phyloP scores from a whole-genome alignment of 306 rosid genomes.

The Cotoneaster glaucophyllus region DNA sequence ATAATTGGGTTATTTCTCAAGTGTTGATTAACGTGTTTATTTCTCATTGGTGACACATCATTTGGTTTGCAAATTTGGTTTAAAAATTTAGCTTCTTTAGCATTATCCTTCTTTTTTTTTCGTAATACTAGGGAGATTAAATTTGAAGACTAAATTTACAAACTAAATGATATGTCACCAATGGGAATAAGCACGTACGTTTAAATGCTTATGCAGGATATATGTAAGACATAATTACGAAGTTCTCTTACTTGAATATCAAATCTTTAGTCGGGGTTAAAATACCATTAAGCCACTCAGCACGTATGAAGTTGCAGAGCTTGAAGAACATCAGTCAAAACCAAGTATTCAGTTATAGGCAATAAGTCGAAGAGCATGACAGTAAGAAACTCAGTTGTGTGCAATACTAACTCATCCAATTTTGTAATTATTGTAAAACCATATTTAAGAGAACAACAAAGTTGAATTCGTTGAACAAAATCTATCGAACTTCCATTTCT shows the following conservation, averaged over 20 bases:
- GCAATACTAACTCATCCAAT: not conserved
- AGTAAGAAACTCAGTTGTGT: not conserved
- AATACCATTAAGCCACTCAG: conserved; percentile 9
- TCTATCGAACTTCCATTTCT: not conserved
- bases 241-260: conserved; percentile 7
- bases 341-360: not conserved
- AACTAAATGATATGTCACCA: too few species aligned
- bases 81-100: too few species aligned
- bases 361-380: not conserved
- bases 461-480: not conserved
- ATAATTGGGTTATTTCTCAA: too few species aligned
- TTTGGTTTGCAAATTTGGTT: too few species aligned
- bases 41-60: too few species aligned
- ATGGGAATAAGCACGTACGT: too few species aligned
- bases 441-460: not conserved
- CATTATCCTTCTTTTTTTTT: too few species aligned
- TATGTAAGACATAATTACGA: not conserved
- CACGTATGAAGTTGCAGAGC: conserved; percentile 9
- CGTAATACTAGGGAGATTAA: too few species aligned
- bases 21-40: too few species aligned
- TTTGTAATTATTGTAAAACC: not conserved
- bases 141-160: too few species aligned
- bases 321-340: not conserved
- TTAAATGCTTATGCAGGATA: too few species aligned
- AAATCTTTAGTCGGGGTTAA: not conserved